These are phyloP conservation scores for Fusarium cyanostomum DNA, from an alignment of 2,329 filamentous ascomycete genomes.

Conservation along the genomic window DNA sequence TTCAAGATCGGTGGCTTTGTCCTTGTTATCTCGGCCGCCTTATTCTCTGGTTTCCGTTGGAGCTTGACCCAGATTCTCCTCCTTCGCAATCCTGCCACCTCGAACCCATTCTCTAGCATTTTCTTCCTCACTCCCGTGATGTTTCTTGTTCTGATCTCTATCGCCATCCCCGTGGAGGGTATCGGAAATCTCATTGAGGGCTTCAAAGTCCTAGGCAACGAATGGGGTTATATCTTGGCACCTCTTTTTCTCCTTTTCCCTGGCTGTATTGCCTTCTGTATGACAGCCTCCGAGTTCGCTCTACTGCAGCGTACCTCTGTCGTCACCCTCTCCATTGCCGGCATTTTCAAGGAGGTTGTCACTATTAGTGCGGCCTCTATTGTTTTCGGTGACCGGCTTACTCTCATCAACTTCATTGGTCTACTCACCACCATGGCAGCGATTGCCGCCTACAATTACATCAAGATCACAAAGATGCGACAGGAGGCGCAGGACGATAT, in stretches of 20 bases:
- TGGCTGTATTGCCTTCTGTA: slow-evolving; percentile 89
- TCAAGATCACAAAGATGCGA: slow-evolving; percentile 92
- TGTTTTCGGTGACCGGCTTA: slow-evolving; percentile 89
- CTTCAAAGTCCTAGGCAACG: slow-evolving; percentile 67
- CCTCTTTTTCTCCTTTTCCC: slow-evolving; percentile 86
- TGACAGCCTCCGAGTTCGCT: slow-evolving; percentile 97
- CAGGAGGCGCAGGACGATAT: slow-evolving; percentile 71
- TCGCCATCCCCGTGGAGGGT: slow-evolving; percentile 89
- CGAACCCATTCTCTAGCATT: slow-evolving; percentile 95
- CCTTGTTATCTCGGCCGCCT: slow-evolving; percentile 91
- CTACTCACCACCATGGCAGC: slow-evolving; percentile 87
- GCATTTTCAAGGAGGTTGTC: slow-evolving; percentile 98
- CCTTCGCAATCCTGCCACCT: slow-evolving; percentile 91
- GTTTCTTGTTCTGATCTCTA: slow-evolving; percentile 82
- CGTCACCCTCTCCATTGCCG: slow-evolving; percentile 94
- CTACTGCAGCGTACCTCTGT: slow-evolving; percentile 94
- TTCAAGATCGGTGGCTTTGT: slow-evolving; percentile 89
- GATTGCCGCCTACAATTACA: slow-evolving; percentile 91
- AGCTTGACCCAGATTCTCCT: slow-evolving; percentile 97
- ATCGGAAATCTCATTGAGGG: slow-evolving; percentile 73
- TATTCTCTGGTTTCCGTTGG: slow-evolving; percentile 98
- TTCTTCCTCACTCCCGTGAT: slow-evolving; percentile 98
- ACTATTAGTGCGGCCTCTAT: slow-evolving; percentile 90
- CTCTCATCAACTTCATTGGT: slow-evolving; percentile 85
- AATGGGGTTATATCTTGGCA: slow-evolving; percentile 74